Evolutionary conservation across 2,329 filamentous ascomycete genomes (phyloP).

Genomic region (Trichoderma afroharzianum): DNA sequence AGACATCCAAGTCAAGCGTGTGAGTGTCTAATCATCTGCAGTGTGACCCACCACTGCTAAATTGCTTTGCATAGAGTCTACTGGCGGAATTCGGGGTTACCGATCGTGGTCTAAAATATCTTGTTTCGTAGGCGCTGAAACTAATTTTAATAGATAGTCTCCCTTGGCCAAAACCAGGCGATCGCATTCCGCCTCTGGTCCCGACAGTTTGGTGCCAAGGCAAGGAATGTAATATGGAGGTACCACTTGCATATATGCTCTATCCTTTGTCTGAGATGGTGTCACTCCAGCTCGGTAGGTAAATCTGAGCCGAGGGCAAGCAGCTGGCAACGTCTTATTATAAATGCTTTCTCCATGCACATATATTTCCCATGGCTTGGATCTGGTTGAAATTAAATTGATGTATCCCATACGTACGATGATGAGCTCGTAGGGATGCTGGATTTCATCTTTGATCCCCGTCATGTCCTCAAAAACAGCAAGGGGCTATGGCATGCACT

Average conservation of each 20-base stretch:
- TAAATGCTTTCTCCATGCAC: not conserved
- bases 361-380: not conserved
- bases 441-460: not conserved
- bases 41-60: not conserved
- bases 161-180: not conserved
- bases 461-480: not conserved
- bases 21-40: not conserved
- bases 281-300: not conserved
- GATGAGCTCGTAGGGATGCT: not conserved
- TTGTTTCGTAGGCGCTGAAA: not conserved
- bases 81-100: not conserved
- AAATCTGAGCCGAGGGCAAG: not conserved
- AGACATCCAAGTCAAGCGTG: not conserved
- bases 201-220: not conserved
- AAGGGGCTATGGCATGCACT: not conserved
- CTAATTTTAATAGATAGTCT: not conserved
- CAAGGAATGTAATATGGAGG: not conserved
- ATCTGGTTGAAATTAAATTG: not conserved
- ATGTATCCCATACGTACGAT: not conserved
- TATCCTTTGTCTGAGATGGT: not conserved
- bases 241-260: not conserved
- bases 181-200: not conserved
- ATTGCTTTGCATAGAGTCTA: not conserved
- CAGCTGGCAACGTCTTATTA: not conserved
- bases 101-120: not conserved